phyloP scores from a whole-genome alignment of 257 asterid species.

The Jaltomata sinuosa region DNA sequence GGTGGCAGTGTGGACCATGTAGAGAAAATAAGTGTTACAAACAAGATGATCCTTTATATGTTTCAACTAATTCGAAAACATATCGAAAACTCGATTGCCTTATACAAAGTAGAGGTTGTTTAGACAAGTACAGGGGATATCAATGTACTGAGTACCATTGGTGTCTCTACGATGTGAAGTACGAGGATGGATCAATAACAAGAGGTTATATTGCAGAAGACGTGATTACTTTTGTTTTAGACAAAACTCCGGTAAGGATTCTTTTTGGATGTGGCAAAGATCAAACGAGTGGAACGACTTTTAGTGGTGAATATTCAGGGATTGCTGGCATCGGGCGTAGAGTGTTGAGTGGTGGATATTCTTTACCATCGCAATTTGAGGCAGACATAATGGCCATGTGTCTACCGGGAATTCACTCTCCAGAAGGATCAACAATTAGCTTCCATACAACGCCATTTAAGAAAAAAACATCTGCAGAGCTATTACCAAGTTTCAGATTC shows the following conservation, averaged over 20 bases:
- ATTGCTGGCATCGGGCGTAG: neutral
- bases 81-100: neutral
- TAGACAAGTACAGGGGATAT: neutral
- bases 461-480: neutral
- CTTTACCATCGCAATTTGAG: neutral
- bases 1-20: neutral
- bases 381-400: neutral
- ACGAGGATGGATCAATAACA: neutral
- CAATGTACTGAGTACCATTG: rapidly evolving
- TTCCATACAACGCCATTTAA: neutral
- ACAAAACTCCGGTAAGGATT: neutral
- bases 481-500: neutral
- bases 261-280: neutral
- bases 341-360: neutral
- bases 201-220: neutral
- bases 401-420: neutral
- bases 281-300: neutral
- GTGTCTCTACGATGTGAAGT: neutral
- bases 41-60: neutral
- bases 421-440: neutral
- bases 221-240: neutral
- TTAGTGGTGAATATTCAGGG: neutral
- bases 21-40: neutral
- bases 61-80: neutral
- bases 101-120: neutral